Conservation (phyloP, 2,329 filamentous ascomycete species). For the Hysterium pulicare region DNA sequence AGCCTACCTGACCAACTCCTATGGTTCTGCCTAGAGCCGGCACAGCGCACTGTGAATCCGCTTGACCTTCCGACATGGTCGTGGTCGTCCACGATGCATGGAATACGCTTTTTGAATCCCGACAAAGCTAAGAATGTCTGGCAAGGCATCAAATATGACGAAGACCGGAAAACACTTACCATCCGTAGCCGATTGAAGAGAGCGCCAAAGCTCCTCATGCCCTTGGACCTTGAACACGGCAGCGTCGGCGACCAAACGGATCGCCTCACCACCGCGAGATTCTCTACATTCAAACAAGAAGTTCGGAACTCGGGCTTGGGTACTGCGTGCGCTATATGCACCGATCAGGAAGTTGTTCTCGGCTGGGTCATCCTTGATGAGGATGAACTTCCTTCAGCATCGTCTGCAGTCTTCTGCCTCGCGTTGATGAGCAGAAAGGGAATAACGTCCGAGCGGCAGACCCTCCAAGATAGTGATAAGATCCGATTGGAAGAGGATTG, state of each 20-base stretch:
- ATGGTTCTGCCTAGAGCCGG: constrained; percentile 14
- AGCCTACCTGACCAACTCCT: constrained; percentile 19
- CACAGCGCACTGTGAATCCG: constrained; percentile 8
- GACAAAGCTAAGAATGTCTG: constrained; percentile 16
- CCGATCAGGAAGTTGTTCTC: constrained; percentile 6
- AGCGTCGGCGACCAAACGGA: neutral
- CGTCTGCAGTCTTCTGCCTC: constrained; percentile 9
- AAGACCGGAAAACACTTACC: constrained; percentile 6
- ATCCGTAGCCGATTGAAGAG: constrained; percentile 8
- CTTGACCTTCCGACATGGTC: constrained; percentile 17
- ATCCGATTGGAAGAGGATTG: constrained; percentile 9
- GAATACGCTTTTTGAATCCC: constrained; percentile 17
- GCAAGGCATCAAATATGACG: constrained; percentile 12
- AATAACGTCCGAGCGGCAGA: neutral
- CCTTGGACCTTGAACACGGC: neutral
- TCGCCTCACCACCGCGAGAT: neutral
- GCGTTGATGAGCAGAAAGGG: constrained; percentile 10
- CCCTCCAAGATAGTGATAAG: neutral
- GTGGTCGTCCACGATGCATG: constrained; percentile 18
- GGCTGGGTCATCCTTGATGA: constrained; percentile 17
- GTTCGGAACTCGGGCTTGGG: neutral
- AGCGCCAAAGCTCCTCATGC: constrained; percentile 1
- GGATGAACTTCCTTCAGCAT: neutral
- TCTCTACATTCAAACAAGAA: neutral
- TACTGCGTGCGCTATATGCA: constrained; percentile 8